Evolutionary conservation across 2,329 filamentous ascomycete species (phyloP).

Genomic region (Sarocladium oryzae): DNA sequence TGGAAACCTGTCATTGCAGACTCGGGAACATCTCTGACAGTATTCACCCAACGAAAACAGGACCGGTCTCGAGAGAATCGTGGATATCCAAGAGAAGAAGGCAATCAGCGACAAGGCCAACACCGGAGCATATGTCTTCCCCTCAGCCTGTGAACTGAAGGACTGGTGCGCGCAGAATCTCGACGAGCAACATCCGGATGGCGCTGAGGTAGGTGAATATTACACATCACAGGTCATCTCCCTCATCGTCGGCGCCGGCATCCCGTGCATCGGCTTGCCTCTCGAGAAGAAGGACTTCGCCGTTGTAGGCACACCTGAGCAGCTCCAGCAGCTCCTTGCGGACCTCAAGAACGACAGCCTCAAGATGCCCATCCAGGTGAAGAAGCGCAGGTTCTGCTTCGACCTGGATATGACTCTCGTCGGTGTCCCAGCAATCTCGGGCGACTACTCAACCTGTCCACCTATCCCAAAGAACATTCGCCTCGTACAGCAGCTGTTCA

Average conservation of each 20-base stretch:
- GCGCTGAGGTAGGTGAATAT: slow-evolving; percentile 20
- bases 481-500: slow-evolving; percentile 21
- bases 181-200: slow-evolving; percentile 13
- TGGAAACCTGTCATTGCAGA: slow-evolving; percentile 1
- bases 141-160: slow-evolving; percentile 18
- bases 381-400: slow-evolving; percentile 25
- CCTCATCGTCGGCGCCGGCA: slow-evolving; percentile 18
- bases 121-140: slow-evolving; percentile 22
- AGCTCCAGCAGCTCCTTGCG: slow-evolving; percentile 21
- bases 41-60: too few species aligned
- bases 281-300: slow-evolving; percentile 19
- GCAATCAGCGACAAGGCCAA: slow-evolving; percentile 24
- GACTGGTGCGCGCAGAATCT: slow-evolving; percentile 18
- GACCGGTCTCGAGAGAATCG: slow-evolving; percentile 15
- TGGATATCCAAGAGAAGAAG: slow-evolving; percentile 23
- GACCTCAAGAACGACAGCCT: slow-evolving; percentile 16
- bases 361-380: slow-evolving; percentile 14
- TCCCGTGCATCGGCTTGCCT: slow-evolving; percentile 20
- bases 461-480: slow-evolving; percentile 23
- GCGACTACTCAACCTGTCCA: slow-evolving; percentile 23
- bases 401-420: slow-evolving; percentile 25
- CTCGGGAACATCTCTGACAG: too few species aligned
- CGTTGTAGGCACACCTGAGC: slow-evolving; percentile 22
- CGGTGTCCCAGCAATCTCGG: slow-evolving; percentile 19
- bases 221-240: slow-evolving; percentile 21